Evolutionary conservation across 1,284 basidiomycete species (phyloP), one percentile per base, ranked within the genome.

Genomic region (Mycena citricolor): DNA sequence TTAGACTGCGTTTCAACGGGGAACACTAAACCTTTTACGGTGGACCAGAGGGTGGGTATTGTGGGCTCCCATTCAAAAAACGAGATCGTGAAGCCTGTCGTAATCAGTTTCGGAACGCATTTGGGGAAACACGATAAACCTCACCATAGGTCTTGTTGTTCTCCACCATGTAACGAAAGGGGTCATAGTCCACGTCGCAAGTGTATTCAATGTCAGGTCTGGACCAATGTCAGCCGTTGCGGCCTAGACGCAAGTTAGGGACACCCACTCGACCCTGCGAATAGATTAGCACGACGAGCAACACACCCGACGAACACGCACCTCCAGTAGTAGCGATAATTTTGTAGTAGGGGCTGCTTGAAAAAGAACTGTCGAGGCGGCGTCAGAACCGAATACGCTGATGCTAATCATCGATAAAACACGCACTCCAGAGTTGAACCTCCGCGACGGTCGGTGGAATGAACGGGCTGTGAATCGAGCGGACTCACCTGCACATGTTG

Each of bases 311-410:
- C 22, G 31, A n/a, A 56, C 41, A 69, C 75, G 80, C 76, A 63
- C 91, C 81, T 58, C 91, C 90, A 93, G 64, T 93, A 93, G 67
- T 89, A 94, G 41, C 86, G 81, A 60, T 85, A 89, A 23, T 76
- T 71, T 42, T 76, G 69, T 17, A 91, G 65, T 6, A 90, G 63
- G 40, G 83, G 80, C 57, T 94, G 90, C 30, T 76, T 72, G 67
- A 81, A 92, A 68, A 91, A 88, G 66, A 81, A 87, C 82, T 86
- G 50, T 5, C 39, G 21, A 41, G 37, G 32, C 30, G 39, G 32
- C 54, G 30, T 57, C 42, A 21, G n/a, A 17, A 43, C 37, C 32
- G 19, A 40, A 17, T 30, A n/a, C 39, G 32, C 25, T 12, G 36
- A 30, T 40, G 44, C 32, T 46, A 56, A 47, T 41, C 50, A 42